Evolutionary conservation across 305 asterid genomes (phyloP).

Genomic region (Solanum hybrid): DNA sequence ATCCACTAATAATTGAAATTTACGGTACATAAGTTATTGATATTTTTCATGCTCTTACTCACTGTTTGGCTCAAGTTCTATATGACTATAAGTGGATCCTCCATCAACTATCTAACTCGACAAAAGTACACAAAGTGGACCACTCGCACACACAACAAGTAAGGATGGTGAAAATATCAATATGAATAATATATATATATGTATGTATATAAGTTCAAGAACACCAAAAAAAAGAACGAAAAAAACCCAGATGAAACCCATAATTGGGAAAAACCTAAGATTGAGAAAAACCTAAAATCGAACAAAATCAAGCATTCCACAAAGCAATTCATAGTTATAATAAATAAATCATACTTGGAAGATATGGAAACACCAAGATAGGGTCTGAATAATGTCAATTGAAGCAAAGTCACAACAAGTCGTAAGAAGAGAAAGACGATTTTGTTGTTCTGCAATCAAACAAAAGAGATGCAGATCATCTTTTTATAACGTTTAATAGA

Average conservation of each 20-base stretch:
- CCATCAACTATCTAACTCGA: not conserved
- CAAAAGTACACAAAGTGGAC: no score
- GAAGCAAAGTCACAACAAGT: not conserved
- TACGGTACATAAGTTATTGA: not conserved
- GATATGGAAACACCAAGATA: not conserved
- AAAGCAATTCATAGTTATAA: not conserved
- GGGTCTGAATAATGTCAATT: not conserved
- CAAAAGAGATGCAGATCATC: not conserved
- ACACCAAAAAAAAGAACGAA: not conserved
- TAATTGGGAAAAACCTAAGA: not conserved
- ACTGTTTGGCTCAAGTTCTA: not conserved
- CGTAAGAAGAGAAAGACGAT: not conserved
- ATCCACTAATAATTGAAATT: not conserved
- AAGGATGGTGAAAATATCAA: not conserved
- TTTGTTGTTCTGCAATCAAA: not conserved
- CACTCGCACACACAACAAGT: not conserved
- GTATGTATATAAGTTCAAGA: no score
- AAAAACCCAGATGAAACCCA: not conserved
- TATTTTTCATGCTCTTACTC: not conserved
- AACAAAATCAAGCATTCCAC: not conserved
- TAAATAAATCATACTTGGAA: not conserved
- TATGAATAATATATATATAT: not conserved
- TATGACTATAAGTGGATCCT: not conserved
- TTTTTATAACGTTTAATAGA: not conserved
- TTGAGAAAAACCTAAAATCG: not conserved